Percentiles rank a stretch among this genome's conserved stretches.
Conservation (phyloP, 148 eudicot species). For the Polygonum maritimum region DNA sequence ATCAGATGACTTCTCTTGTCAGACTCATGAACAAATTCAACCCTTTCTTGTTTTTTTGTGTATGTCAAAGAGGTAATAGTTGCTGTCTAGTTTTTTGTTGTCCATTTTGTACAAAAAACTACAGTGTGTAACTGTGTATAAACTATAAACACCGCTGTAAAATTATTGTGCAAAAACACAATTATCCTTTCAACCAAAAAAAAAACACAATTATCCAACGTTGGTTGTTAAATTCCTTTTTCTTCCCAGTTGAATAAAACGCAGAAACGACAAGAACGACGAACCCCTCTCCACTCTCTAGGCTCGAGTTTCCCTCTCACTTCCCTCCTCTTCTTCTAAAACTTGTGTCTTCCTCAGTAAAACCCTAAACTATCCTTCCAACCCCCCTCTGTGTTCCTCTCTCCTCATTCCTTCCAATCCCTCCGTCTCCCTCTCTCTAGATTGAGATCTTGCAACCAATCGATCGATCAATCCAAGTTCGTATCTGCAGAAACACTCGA, state of each 20-base stretch:
- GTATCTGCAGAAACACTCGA: conserved; percentile 3
- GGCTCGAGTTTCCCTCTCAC: conserved; percentile 9
- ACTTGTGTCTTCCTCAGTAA: conserved; percentile 19
- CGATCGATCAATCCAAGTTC: background rate
- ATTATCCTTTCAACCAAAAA: too few relatives aligned
- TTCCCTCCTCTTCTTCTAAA: conserved; percentile 1
- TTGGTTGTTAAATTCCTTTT: too few relatives aligned
- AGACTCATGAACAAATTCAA: conserved; percentile 62
- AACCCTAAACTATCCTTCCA: conserved; percentile 43
- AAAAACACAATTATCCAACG: too few relatives aligned
- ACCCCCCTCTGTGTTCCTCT: conserved; percentile 14
- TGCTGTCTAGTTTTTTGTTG: too few relatives aligned
- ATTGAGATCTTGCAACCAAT: conserved; percentile 12
- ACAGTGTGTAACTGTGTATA: too few relatives aligned
- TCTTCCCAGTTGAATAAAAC: too few relatives aligned
- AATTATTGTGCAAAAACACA: too few relatives aligned
- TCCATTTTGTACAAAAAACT: too few relatives aligned
- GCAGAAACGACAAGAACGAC: background rate
- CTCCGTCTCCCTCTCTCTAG: conserved; percentile 2
- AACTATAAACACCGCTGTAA: too few relatives aligned
- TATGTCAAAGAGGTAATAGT: too few relatives aligned
- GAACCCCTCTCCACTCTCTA: background rate
- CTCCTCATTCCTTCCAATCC: background rate
- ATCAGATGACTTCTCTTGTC: conserved; percentile 77
- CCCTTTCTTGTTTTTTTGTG: conserved; percentile 21